A percentile compares a stretch with the other conserved stretches of the same genome.
Evolutionary conservation across 139 green algal species (phyloP).

Genomic region (Coccomyxa sp.): DNA sequence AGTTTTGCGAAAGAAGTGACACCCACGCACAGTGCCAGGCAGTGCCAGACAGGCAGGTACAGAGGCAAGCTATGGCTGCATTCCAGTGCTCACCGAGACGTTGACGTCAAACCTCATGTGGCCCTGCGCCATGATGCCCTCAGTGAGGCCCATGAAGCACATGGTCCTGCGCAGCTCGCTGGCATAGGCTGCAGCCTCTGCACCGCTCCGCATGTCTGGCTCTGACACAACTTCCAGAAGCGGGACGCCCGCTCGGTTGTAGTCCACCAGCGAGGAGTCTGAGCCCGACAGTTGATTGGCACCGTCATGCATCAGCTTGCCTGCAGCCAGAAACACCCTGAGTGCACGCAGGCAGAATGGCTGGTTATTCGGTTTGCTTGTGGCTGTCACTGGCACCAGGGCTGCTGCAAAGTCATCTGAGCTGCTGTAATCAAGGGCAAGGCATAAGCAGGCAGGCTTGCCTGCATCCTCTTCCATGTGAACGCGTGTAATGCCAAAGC

Average conservation of each 20-base stretch:
- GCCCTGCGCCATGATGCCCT: constrained; percentile 83
- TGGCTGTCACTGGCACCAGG: too few species aligned
- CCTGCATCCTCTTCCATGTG: constrained; percentile 95
- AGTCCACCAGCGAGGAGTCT: constrained; percentile 76
- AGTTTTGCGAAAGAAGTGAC: too few species aligned
- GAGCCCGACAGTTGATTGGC: constrained; percentile 61
- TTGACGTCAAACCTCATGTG: constrained; percentile 90
- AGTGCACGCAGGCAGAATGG: too few species aligned
- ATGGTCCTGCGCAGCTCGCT: constrained; percentile 88
- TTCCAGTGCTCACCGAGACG: constrained; percentile 67
- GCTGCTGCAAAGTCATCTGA: too few species aligned
- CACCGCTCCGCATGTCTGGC: constrained; percentile 87
- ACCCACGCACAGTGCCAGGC: too few species aligned
- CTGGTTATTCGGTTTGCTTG: too few species aligned
- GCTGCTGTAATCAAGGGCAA: too few species aligned
- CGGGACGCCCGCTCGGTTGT: constrained; percentile 90
- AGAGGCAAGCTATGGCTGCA: constrained; percentile 7
- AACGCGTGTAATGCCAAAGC: constrained; percentile 57
- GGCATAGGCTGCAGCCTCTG: constrained; percentile 88
- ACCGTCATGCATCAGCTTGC: constrained; percentile 87
- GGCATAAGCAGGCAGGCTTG: too few species aligned
- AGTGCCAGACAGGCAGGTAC: not conserved
- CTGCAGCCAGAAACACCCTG: too few species aligned
- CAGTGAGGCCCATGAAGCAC: constrained; percentile 76
- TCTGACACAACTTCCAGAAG: constrained; percentile 96